Evolutionary conservation across 2,329 filamentous ascomycete genomes (phyloP), one percentile per base, ranked within the genome.

Genomic region (Fusarium sp.): DNA sequence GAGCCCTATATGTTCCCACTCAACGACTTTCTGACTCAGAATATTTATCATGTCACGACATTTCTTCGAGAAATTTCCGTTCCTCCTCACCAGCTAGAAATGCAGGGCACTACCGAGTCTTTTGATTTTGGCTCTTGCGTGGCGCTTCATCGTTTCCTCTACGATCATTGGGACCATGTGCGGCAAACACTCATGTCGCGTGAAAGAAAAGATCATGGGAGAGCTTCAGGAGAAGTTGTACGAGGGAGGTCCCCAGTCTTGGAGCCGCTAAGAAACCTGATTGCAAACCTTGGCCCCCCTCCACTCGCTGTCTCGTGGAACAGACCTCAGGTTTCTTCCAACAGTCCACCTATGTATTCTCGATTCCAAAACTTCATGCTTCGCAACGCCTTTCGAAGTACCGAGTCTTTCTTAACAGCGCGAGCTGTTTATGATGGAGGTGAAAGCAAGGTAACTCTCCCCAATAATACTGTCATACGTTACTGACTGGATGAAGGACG

Each of bases 331-430:
- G 84, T 90, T n/a, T 84, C 85, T 1, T 73, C 80, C 23, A 90
- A 89, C 61, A 84, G 76, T 15, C 87, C 87, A 5, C 84, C 85
- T 1, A 77, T 84, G 7, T 90, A 90, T 70, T 89, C 87, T 3
- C 79, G 86, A 21, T 90, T 90, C 63, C 88, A 90, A 63, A 85
- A 89, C 63, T 90, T 90, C 67, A 90, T 90, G 88, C 79, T 90
- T 41, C 83, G 84, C 15, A 89, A 90, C 70, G 87, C 87, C 2
- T 87, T 88, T 62, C 81, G 84, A 33, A 85, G 84, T 63, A 85
- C 83, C 0, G 88, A 89, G 64, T 88, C 86, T 3, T 85, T 88
- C 55, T 73, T 88, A 19, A 87, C 86, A 3, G 84, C 84, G 21
- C 80, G 87, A 19, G 87, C 87, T 23, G 84, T 90, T 11, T 90